Evolutionary conservation across 768 basidiomycete genomes (phyloP), one percentile per base, ranked within the genome.

Genomic region (Suillus paluster): DNA sequence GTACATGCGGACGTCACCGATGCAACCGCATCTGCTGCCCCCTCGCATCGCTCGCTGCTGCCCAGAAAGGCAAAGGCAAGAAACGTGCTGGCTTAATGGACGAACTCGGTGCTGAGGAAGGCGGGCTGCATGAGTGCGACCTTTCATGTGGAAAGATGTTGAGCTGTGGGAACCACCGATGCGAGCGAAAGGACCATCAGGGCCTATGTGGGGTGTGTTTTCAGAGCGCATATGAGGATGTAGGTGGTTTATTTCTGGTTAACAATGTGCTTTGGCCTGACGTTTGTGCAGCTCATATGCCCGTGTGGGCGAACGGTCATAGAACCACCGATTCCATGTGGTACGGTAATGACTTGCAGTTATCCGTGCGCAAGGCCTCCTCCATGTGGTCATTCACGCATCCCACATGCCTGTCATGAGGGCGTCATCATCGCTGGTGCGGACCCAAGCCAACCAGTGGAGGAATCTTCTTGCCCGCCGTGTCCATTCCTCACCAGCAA

Each of bases 141-240:
- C 71, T 95, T 3, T 80, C 88, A 0, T 97, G 95, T 64, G 88
- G 86, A 15, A 92, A 89, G 71, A 67, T 81, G 67, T 79, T 96
- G 30, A 76, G 74, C 53, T 94, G 94, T 65, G 93, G 93, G 1
- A 85, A 89, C 54, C 94, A 96, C 71, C 78, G 74, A 6, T 99
- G 97, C 71, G 87, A 90, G 63, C 81, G 83, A 68, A 79, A 81
- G 44, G 97, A 99, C 71, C 97, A 99, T 73, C 84, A 80, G 61
- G 94, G 94, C 0, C 75, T 83, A 0, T 99, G 97, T 72, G 87
- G 84, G 1, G 83, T 88, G 23, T 99, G 97, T 75, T 78, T 97
- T 56, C 84, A 88, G 72, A 94, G 94, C 49, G 89, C 90, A 1
- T 99, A 96, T 67, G 95, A 98, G 45, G 97, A 99, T 86, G 89